Evolutionary conservation across 2,329 filamentous ascomycete genomes (phyloP).

Genomic region (Arthroderma uncinatum): DNA sequence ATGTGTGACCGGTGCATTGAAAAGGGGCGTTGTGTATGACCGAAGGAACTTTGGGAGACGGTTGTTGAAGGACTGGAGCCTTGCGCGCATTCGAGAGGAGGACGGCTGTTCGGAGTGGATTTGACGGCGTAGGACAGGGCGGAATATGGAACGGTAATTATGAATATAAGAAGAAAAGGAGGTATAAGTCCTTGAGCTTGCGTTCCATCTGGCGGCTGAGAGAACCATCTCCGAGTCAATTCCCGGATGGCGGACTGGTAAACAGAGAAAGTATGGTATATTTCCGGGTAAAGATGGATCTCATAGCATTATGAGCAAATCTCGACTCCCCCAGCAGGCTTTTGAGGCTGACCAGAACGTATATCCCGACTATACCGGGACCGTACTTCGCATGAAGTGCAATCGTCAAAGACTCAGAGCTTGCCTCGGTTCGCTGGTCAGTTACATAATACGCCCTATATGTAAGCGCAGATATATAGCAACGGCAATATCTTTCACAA

Average conservation of each 20-base stretch:
- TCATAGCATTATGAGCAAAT: not conserved
- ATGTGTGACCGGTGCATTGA: conserved; percentile 68
- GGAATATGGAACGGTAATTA: not conserved
- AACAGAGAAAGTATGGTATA: not conserved
- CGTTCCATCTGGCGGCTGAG: not conserved
- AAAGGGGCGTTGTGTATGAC: conserved; percentile 57
- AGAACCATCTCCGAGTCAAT: not conserved
- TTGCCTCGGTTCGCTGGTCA: not conserved
- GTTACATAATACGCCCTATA: not conserved
- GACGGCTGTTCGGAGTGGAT: conserved; percentile 3
- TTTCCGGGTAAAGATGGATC: not conserved
- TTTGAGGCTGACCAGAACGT: no score
- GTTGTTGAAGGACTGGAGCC: conserved; percentile 28
- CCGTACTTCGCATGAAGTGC: no score
- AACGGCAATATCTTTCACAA: not conserved
- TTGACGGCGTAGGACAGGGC: not conserved
- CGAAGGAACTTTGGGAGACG: conserved; percentile 57
- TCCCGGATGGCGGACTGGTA: not conserved
- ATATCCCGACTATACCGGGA: not conserved
- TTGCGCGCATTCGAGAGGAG: conserved; percentile 17
- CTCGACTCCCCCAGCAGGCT: not conserved
- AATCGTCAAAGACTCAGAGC: not conserved
- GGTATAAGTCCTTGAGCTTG: not conserved
- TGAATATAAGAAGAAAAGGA: not conserved
- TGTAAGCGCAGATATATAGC: not conserved